Conservation (phyloP, 176 grass and related monocot genomes). For the Dactylis glomerata region DNA sequence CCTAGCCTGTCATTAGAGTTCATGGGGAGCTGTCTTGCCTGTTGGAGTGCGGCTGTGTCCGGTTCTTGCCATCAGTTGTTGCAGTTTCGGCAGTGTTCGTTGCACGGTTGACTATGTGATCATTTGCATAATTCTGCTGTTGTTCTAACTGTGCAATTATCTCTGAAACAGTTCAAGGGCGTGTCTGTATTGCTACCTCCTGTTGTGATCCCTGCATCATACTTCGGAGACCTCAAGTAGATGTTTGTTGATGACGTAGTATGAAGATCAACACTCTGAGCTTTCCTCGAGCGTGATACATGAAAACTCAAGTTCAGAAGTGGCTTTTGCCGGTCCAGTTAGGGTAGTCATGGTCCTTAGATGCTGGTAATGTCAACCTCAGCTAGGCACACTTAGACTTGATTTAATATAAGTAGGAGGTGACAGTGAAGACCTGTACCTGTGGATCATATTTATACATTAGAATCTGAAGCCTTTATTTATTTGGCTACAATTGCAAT, state of each 20-base stretch:
- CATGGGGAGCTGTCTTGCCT: slow-evolving; percentile 71
- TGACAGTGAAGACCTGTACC: slow-evolving; percentile 12
- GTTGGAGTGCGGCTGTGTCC: slow-evolving; percentile 63
- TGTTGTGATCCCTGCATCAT: slow-evolving; percentile 52
- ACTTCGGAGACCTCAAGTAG: slow-evolving; percentile 33
- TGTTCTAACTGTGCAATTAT: slow-evolving; percentile 27
- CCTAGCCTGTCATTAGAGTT: slow-evolving; percentile 49
- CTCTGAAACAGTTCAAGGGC: slow-evolving; percentile 73
- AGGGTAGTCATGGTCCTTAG: not conserved
- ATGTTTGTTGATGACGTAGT: slow-evolving; percentile 7
- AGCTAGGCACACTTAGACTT: slow-evolving; percentile 8
- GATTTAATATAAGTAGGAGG: slow-evolving; percentile 25
- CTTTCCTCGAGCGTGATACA: slow-evolving; percentile 11
- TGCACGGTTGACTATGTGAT: slow-evolving; percentile 51
- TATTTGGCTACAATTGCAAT: slow-evolving; percentile 11
- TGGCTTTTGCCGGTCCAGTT: not conserved
- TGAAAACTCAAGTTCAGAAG: not conserved
- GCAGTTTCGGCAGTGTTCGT: slow-evolving; percentile 72
- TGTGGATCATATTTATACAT: slow-evolving; percentile 52
- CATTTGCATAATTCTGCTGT: slow-evolving; percentile 4
- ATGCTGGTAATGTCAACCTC: slow-evolving; percentile 16
- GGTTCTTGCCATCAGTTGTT: slow-evolving; percentile 77
- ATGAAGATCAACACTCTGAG: not conserved
- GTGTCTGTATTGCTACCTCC: slow-evolving; percentile 64
- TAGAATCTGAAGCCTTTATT: slow-evolving; percentile 32